Evolutionary conservation across 192 early-diverging fungal genomes (phyloP), one percentile per base, ranked within the genome.

Genomic region (Coemansia sp.): DNA sequence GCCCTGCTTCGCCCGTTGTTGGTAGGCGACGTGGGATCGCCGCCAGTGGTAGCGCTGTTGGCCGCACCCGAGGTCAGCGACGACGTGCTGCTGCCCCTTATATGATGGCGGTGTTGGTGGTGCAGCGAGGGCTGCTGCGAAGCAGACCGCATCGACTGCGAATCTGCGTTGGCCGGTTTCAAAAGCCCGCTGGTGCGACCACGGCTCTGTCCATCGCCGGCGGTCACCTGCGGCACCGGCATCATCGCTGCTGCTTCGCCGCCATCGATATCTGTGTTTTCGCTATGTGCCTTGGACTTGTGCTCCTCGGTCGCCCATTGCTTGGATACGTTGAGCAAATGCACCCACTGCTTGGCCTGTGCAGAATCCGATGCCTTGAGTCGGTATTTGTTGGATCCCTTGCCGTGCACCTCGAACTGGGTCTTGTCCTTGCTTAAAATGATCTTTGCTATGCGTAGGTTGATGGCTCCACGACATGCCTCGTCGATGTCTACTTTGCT

Each of bases 311-410:
- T 68, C 15, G 86, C 84, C 88, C 88, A 93, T 68, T 88, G 84
- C 79, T 91, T 92, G 39, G 91, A 90, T 62, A 93, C 91, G 35
- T 89, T 90, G 18, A 95, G 81, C 35, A 90, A 84, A 65, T 89
- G 85, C 9, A 93, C 91, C 92, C 94, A 95, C 68, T 89, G 89
- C 73, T 91, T 91, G 66, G 94, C 92, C 54, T 92, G 88, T 17
- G 85, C 88, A 6, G 87, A 85, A 48, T 87, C 82, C 5, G 78
- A 72, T 9, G 92, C 91, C 63, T 89, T 87, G 58, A 95, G 73
- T 34, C 87, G 87, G 65, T 91, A 95, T 53, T 86, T 85, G 52
- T 90, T 86, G 9, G 87, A 89, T 8, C 92, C 93, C 59, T 90
- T 92, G 48, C 91, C 92, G 41, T 90, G 86, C 0, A 93, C 88